Base-by-base conservation (phyloP, 768 basidiomycete species). In the Macrolepiota dolichaula region DNA sequence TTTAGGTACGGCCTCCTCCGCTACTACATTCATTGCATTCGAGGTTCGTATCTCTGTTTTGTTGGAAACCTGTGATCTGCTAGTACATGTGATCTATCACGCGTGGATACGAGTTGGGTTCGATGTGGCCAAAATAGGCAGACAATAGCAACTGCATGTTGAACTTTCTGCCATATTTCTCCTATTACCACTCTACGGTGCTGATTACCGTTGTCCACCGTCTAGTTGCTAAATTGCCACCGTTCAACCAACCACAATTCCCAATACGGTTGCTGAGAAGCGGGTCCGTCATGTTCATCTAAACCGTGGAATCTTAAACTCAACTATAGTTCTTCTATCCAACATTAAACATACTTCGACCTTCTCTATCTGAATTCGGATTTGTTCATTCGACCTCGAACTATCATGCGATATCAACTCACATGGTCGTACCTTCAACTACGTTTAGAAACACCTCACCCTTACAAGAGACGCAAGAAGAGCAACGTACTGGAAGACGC, bases 1-100 rank as follows among this genome's bases (percentile, higher is more conserved):
- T 67, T 69, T 74, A 85, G 85, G 85, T 78, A 79, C 85, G 86
- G 86, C 86, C 84, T 85, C 85, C 85, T 87, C 85, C 85, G 84
- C 78, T 67, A 70, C 72, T 72, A 82, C 84, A 73, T 69, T 88
- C 86, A 64, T 85, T 87, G 17, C 76, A 74, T 67, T 65, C 74
- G 77, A 83, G 82, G 86, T 86, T 64, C 62, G 78, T 71, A 59
- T 40, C 64, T 53, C 44, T 47, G 24, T 61, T 50, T 63, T 51
- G 57, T 29, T 54, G 15, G 37, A 11, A n/a, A 19, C 42, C 25
- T 36, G 29, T 24, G 42, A 25, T 60, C 51, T 11, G 37, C 22
- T 40, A 54, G 59, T 57, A 66, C 64, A 47, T 38, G 62, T 64
- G 61, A 49, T 51, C 50, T 50, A 46, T 54, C 36, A 54, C 15